phyloP scores from a whole-genome alignment of 345 rosid genomes.

The Heritiera fomes region DNA sequence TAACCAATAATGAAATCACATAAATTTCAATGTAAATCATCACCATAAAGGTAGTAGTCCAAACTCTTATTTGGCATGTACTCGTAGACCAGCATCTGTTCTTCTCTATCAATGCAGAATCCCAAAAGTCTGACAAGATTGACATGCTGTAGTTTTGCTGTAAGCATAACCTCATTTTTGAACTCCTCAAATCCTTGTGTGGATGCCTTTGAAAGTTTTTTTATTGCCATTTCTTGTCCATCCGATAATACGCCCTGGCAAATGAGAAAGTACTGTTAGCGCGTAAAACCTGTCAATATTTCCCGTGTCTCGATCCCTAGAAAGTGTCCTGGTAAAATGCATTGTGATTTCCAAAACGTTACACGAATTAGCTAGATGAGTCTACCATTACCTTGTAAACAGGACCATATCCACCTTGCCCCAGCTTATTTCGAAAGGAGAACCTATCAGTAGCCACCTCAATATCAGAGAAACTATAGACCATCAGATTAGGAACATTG shows the following conservation, averaged over 20 bases:
- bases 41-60: constrained; percentile 29
- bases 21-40: too few relatives aligned
- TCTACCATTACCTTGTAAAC: constrained; percentile 8
- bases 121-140: constrained; percentile 25
- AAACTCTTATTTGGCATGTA: constrained; percentile 24
- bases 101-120: constrained; percentile 19
- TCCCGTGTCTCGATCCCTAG: too few relatives aligned
- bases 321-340: too few relatives aligned
- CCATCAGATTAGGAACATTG: constrained; percentile 11
- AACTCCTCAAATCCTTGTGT: constrained; percentile 24
- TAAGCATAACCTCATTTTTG: constrained; percentile 31
- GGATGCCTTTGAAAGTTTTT: constrained; percentile 28
- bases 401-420: constrained; percentile 32
- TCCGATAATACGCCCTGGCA: constrained; percentile 14
- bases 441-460: constrained; percentile 20
- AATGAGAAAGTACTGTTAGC: too few relatives aligned
- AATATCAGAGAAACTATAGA: constrained; percentile 7
- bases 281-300: too few relatives aligned
- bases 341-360: too few relatives aligned
- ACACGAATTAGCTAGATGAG: too few relatives aligned
- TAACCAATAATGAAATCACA: too few relatives aligned
- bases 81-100: constrained; percentile 21
- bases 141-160: constrained; percentile 25
- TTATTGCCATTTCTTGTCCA: constrained; percentile 28
- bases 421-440: constrained; percentile 21